Percentiles rank a stretch among this genome's conserved stretches.
phyloP scores from a whole-genome alignment of 176 grass and related monocot genomes.

The Stipa capillata region DNA sequence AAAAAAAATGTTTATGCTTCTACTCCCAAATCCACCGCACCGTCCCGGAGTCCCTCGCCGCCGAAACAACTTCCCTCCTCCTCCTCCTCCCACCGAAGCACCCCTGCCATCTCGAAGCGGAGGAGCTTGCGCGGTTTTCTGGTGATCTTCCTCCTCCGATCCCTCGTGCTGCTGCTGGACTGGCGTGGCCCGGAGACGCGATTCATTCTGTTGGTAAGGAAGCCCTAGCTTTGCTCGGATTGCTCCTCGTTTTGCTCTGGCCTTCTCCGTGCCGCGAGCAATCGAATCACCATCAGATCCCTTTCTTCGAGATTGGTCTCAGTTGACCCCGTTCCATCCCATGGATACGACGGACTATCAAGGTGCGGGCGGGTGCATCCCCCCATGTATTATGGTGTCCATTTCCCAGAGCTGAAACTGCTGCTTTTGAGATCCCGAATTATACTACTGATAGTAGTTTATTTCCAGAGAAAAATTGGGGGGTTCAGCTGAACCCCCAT shows the following conservation, averaged over 20 bases:
- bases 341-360: not conserved
- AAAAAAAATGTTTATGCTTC: not conserved
- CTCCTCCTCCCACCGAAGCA: not conserved
- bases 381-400: not conserved
- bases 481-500: conserved; percentile 11
- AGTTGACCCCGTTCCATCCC: not conserved
- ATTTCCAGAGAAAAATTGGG: not conserved
- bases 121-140: conserved; percentile 3
- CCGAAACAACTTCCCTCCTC: conserved; percentile 2
- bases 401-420: not conserved
- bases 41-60: conserved; percentile 6
- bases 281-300: conserved; percentile 7
- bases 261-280: not conserved
- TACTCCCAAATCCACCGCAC: conserved; percentile 7
- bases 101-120: not conserved
- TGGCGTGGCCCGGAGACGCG: not conserved
- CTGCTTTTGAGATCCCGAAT: not conserved
- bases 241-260: conserved; percentile 1
- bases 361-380: not conserved
- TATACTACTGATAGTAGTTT: not conserved
- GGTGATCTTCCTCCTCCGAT: not conserved
- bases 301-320: not conserved
- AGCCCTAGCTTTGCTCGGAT: conserved; percentile 12
- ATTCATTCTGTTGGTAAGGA: conserved; percentile 14
- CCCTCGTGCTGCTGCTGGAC: not conserved